phyloP scores from a whole-genome alignment of 192 early-diverging fungal species.

The Coemansia javaensis region DNA sequence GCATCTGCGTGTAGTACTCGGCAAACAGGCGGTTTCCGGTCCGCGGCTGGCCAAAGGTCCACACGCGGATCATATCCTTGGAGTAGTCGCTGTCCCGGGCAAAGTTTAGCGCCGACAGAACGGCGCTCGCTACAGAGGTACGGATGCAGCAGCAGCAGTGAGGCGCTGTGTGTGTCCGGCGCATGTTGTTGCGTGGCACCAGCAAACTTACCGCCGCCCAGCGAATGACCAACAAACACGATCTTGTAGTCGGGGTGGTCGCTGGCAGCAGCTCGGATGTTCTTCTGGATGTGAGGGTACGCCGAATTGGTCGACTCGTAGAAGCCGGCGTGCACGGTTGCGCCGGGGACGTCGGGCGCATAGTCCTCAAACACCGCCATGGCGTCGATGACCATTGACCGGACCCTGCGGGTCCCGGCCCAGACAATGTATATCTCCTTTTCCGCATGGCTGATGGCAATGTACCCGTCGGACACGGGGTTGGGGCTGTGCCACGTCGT shows the following conservation, averaged over 20 bases:
- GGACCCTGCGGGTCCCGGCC: constrained; percentile 41
- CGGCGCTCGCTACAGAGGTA: constrained; percentile 44
- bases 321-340: constrained; percentile 36
- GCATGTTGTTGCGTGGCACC: not conserved
- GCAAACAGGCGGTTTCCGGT: constrained; percentile 41
- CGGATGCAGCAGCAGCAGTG: no score
- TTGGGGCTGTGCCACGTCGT: constrained; percentile 49
- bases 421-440: constrained; percentile 48
- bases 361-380: constrained; percentile 30
- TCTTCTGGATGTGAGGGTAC: constrained; percentile 38
- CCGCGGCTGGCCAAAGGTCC: constrained; percentile 50
- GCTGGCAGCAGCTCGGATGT: constrained; percentile 22
- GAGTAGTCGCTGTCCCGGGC: constrained; percentile 30
- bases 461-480: constrained; percentile 41
- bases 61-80: constrained; percentile 37
- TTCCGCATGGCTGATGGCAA: constrained; percentile 22
- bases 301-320: constrained; percentile 29
- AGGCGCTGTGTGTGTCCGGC: not conserved
- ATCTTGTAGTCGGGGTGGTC: constrained; percentile 30
- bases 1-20: constrained; percentile 40
- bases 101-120: constrained; percentile 39
- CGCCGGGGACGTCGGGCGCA: constrained; percentile 19
- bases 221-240: constrained; percentile 43
- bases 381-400: constrained; percentile 29
- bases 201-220: constrained; percentile 39